Base-by-base conservation (phyloP, 2,329 filamentous ascomycete genomes). In the Geosmithia flava region DNA sequence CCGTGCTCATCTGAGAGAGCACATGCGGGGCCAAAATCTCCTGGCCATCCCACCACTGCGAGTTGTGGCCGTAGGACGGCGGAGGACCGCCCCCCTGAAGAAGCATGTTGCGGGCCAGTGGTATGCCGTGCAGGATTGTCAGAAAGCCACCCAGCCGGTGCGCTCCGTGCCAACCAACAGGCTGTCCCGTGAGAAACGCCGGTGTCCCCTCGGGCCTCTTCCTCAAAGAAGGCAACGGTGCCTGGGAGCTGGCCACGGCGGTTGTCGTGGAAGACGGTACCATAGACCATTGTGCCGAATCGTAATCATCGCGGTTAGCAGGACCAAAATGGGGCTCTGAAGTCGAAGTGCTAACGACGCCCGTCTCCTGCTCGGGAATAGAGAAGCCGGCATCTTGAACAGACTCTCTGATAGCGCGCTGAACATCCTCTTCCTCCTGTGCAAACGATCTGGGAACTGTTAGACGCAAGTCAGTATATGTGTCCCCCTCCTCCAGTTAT, bases 21-120 rank as follows among this genome's bases (percentile, higher is more conserved):
- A 62, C 56, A 10, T 68, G 63, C 2, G 64, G 62, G 30, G 61
- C 62, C 4, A 69, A 53, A 39, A 81, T 80, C 8, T 67, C 58
- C 44, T 71, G 66, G 3, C 80, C 79, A 52, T 69, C 73, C 80
- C 80, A 83, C 80, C 80, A 83, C 50, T 77, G 71, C 13, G 63
- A 64, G 52, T 76, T 69, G 53, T 73, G 68, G 1, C 78, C 78
- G 52, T 82, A 83, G 33, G 64, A 69, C 1, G 62, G 55, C 2
- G 68, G 62, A 5, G 68, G 59, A 3, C 57, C 48, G 2, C 70
- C 70, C 10, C 61, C 63, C 20, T 63, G 58, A 2, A 45, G 44
- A 13, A 83, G 62, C 2, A 72, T 62, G 53, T 81, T 81, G 47
- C 78, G 70, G 1, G 69, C 70, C 0, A 78, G 60, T 1, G 80